These are phyloP conservation scores for Nigrospora sphaerica DNA, from an alignment of 2,329 filamentous ascomycete genomes.

Conservation along the genomic window DNA sequence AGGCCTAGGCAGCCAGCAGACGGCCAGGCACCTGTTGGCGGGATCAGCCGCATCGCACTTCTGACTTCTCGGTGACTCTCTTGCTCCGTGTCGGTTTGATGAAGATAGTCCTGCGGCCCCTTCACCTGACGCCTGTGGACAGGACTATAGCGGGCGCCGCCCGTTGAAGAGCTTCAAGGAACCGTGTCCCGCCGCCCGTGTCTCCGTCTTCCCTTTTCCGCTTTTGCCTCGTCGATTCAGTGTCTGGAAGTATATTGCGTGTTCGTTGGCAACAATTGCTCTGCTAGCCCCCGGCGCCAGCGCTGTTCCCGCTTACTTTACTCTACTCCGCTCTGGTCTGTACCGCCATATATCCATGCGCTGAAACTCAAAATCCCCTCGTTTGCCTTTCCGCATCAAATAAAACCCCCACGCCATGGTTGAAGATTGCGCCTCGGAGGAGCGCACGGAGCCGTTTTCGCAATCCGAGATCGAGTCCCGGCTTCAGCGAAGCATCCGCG, in stretches of 20 bases:
- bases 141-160: conserved; percentile 7
- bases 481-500: conserved; percentile 33
- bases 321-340: too few species aligned
- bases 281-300: too few species aligned
- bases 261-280: too few species aligned
- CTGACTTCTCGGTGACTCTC: conserved; percentile 23
- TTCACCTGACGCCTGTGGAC: conserved; percentile 20
- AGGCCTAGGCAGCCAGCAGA: conserved; percentile 1
- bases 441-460: conserved; percentile 53
- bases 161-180: conserved; percentile 9
- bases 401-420: conserved; percentile 36
- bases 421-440: conserved; percentile 37
- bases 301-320: too few species aligned
- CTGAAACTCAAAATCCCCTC: too few species aligned
- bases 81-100: conserved; percentile 7
- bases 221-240: background rate
- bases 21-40: conserved; percentile 5
- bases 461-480: conserved; percentile 48
- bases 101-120: conserved; percentile 17
- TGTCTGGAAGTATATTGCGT: too few species aligned
- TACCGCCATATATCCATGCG: too few species aligned
- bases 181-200: background rate
- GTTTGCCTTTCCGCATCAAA: background rate
- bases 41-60: conserved; percentile 25
- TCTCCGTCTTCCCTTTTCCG: conserved; percentile 1